Base-by-base conservation (phyloP, 345 rosid genomes). In the Brassica carinata region DNA sequence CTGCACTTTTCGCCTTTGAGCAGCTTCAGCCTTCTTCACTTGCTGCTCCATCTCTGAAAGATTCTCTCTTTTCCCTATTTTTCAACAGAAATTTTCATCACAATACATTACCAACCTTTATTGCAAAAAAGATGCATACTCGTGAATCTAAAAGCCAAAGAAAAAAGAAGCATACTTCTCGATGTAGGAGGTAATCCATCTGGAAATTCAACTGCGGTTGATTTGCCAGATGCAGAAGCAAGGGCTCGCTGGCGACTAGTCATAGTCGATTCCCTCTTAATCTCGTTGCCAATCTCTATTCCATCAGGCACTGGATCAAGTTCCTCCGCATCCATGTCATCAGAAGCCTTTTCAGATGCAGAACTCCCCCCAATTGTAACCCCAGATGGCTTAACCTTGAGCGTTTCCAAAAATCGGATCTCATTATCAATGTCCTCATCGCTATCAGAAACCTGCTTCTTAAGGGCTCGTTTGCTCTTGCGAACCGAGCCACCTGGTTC, bases 231-330 rank as follows among this genome's bases (percentile, higher is more conserved):
- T 82, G 92, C 90, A 17, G 98, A 93, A 74, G 92, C 96, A 78
- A 95, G 89, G n/a, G 99, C 99, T 67, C 92, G 87, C 75, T 95
- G 99, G 33, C 99, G 98, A 8, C 92, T 89, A 5, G 97, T 95
- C 57, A 95, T 84, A 73, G 85, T 88, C 82, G 84, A 79, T 87
- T 93, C 97, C 87, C 87, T 83, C 87, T 86, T 93, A 58, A 38
- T 79, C 48, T 89, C 93, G 74, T 75, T 85, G 79, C 72, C 88
- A 79, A 75, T 84, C 81, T 81, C 90, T 5, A 84, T 78, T 69
- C 86, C 92, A 74, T 87, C 93, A 77, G 90, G 87, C 31, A 67
- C 86, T 15, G 17, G 53, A 69, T 83, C 87, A 67, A 79, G 87
- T 70, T 90, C 94, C 61, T 86, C 98, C 72, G 73, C 90, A 73